These are phyloP conservation scores for Colletotrichum viniferum DNA, from an alignment of 2,329 filamentous ascomycete species.

Conservation along the genomic window DNA sequence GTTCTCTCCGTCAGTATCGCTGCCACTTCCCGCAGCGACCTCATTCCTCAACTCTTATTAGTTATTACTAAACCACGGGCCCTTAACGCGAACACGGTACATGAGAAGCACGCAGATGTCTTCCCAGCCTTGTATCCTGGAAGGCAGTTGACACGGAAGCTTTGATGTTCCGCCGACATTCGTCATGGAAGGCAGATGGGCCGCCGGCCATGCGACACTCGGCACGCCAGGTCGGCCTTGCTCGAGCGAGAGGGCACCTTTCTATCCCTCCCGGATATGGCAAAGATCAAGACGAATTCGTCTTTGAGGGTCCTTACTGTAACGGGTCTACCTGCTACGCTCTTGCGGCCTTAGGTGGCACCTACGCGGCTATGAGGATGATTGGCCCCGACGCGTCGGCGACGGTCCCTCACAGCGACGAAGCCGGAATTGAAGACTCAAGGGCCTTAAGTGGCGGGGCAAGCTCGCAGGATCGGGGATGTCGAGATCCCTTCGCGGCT, in stretches of 20 bases:
- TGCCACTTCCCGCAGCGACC: too few species aligned
- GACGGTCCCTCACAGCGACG: too few species aligned
- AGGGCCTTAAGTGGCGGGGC: too few species aligned
- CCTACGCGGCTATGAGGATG: too few species aligned
- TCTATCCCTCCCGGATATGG: not conserved
- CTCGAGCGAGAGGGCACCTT: not conserved
- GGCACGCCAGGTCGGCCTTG: not conserved
- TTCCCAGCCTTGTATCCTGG: not conserved
- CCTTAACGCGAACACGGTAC: rapidly evolving
- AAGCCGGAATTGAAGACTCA: too few species aligned
- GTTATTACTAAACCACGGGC: not conserved
- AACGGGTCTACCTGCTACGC: too few species aligned
- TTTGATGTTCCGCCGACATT: too few species aligned
- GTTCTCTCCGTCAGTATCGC: too few species aligned
- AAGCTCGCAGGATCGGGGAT: not conserved
- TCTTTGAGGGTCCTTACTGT: not conserved
- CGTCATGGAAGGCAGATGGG: too few species aligned
- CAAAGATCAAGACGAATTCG: not conserved
- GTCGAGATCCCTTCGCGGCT: not conserved
- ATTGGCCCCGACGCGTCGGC: too few species aligned
- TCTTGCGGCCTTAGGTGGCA: too few species aligned
- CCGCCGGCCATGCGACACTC: not conserved
- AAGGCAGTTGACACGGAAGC: not conserved
- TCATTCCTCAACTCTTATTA: not conserved
- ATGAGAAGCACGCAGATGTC: not conserved